Evolutionary conservation across 305 asterid genomes (phyloP), one percentile per base, ranked within the genome.

Genomic region (Fraxinus sp.): DNA sequence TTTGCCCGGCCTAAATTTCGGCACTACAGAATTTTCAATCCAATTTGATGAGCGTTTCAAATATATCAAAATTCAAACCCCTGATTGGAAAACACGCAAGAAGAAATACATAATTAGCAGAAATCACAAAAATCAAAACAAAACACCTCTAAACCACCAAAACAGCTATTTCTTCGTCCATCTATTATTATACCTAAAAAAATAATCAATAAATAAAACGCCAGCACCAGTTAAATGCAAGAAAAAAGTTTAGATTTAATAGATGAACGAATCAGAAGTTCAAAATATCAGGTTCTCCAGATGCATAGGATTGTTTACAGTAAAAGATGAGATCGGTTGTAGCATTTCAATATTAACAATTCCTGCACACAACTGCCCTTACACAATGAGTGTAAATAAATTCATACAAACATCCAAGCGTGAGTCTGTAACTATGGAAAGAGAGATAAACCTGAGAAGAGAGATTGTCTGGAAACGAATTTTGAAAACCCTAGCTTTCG

Each of bases 401-500:
- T 74, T 18, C 22, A 76, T 8, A 76, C 41, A 82, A 6, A 75
- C 73, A 71, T 70, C 33, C 73, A 79, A 79, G 75, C n/a, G 80
- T 3, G 68, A 7, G 4, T n/a, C 46, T 77, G 62, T 26, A 28
- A 78, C 68, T 26, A 35, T 18, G 7, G n/a, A 49, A 78, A 78
- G 74, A 41, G 78, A 81, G 72, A 28, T 24, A 16, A 77, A 77
- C 41, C 71, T 49, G 13, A 26, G 20, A 85, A 84, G 30, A 77
- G 41, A 85, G 73, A 84, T 62, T n/a, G 57, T 46, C 6, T 46
- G 28, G 36, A 33, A 55, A 74, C 66, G 66, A 73, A 49, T 33
- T 68, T 85, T 59, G 84, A 79, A 82, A 87, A 84, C 88, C 90
- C 88, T 85, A 87, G 85, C 37, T 28, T 77, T 77, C 28, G 36